Percentiles rank a stretch among this genome's conserved stretches.
These are phyloP conservation scores for Hippophae tibetana DNA, from an alignment of 306 rosid genomes.

Conservation along the genomic window DNA sequence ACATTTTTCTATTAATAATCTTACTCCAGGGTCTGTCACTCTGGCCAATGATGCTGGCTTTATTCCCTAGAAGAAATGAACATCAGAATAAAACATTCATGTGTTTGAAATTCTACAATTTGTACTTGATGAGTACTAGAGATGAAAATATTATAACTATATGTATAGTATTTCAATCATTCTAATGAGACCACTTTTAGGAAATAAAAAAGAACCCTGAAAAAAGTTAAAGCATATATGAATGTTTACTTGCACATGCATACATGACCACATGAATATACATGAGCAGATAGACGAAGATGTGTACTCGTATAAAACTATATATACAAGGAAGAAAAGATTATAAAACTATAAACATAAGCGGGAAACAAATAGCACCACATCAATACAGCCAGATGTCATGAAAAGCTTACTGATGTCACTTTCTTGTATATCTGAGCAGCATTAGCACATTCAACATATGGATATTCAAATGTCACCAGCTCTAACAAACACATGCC, in stretches of 20 bases:
- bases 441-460: slow-evolving; percentile 84
- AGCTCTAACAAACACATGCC: slow-evolving; percentile 96
- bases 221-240: no score
- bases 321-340: neutral
- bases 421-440: slow-evolving; percentile 99
- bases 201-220: neutral
- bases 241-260: no score
- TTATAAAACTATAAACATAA: slow-evolving; percentile 3
- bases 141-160: neutral
- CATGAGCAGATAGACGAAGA: no score
- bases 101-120: slow-evolving; percentile 1
- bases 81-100: neutral
- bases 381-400: slow-evolving; percentile 1
- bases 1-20: slow-evolving; percentile 78
- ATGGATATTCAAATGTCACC: slow-evolving; percentile 92
- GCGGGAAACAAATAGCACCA: slow-evolving; percentile 11
- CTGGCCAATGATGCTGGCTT: slow-evolving; percentile 86
- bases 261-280: no score
- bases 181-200: neutral
- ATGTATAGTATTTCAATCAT: neutral
- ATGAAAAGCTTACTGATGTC: slow-evolving; percentile 60
- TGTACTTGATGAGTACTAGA: neutral
- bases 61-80: slow-evolving; percentile 45
- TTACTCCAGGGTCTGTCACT: slow-evolving; percentile 58
- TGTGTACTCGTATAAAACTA: neutral